Conservation (phyloP, 78 protist species). For the Anaeramoeba flamelloides region DNA sequence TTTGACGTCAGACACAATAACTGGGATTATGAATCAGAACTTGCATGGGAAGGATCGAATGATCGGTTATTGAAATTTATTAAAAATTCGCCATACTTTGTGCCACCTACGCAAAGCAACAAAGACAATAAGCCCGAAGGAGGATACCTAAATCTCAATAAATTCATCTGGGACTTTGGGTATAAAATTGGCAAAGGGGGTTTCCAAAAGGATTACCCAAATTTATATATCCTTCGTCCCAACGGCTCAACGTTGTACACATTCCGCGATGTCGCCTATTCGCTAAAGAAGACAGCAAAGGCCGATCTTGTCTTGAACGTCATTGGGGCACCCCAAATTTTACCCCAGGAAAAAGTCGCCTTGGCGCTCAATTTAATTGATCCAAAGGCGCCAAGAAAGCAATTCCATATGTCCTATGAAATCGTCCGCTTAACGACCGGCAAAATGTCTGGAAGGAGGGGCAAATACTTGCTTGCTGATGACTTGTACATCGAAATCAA, state of each 20-base stretch:
- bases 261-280: conserved; percentile 33
- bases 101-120: conserved; percentile 29
- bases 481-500: conserved; percentile 21
- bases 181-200: conserved; percentile 20
- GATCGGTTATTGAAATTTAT: not conserved
- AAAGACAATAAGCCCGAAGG: conserved; percentile 24
- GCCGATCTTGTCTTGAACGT: conserved; percentile 28
- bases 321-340: conserved; percentile 26
- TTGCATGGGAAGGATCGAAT: conserved; percentile 27
- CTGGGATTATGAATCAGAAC: conserved; percentile 28
- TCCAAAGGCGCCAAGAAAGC: conserved; percentile 11
- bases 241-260: conserved; percentile 33
- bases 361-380: conserved; percentile 19
- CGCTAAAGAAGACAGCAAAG: conserved; percentile 21
- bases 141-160: conserved; percentile 21
- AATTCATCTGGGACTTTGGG: conserved; percentile 15
- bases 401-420: conserved; percentile 28
- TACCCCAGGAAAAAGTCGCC: conserved; percentile 38
- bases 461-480: conserved; percentile 27
- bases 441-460: conserved; percentile 35
- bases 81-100: conserved; percentile 19
- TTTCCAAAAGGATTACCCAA: conserved; percentile 23
- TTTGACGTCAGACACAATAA: conserved; percentile 17
- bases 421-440: conserved; percentile 26
- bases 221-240: conserved; percentile 29